Conservation (phyloP, 2,329 filamentous ascomycete genomes). For the Botrytis fabae region DNA sequence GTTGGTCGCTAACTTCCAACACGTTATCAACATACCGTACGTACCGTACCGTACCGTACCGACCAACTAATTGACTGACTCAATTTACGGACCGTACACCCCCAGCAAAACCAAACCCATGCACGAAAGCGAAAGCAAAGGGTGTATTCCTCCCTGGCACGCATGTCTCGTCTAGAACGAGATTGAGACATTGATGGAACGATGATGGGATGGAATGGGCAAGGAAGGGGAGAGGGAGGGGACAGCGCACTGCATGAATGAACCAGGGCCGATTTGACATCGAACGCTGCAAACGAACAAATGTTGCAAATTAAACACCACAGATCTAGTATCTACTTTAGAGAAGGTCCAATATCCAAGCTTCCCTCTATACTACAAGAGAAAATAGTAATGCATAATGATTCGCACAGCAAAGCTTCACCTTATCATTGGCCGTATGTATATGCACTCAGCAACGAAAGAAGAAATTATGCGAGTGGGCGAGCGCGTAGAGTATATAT, state of each 20-base stretch:
- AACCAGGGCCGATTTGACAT: background rate
- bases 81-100: background rate
- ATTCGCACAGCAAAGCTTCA: background rate
- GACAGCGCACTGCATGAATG: background rate
- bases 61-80: background rate
- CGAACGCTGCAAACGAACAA: background rate
- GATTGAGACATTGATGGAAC: background rate
- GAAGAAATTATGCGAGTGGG: background rate
- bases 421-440: background rate
- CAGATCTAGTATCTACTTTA: background rate
- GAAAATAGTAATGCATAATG: background rate
- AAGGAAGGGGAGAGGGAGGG: background rate
- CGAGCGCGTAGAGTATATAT: background rate
- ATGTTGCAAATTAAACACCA: background rate
- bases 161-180: background rate
- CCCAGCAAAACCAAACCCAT: background rate
- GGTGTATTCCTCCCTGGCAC: background rate
- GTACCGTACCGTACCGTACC: background rate
- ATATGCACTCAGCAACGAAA: background rate
- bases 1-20: background rate
- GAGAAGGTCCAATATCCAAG: background rate
- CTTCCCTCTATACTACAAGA: background rate
- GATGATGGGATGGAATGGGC: background rate
- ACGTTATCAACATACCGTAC: background rate
- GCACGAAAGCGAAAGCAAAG: background rate